Percentiles rank a stretch among this genome's conserved stretches.
Evolutionary conservation across 1,284 basidiomycete species (phyloP).

Genomic region (Sporisorium scitamineum): DNA sequence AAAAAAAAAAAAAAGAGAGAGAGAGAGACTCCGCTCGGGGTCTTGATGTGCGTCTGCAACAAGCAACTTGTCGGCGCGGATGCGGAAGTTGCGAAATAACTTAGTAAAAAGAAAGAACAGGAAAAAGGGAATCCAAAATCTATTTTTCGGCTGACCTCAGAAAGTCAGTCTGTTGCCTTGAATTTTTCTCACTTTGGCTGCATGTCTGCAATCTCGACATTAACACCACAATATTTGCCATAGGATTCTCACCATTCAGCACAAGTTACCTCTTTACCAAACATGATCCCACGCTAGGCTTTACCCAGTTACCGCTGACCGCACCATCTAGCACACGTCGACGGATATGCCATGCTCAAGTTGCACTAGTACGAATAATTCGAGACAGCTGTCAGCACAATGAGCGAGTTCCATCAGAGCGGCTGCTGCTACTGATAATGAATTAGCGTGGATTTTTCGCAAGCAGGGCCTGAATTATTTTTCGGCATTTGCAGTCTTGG

Average conservation of each 20-base stretch:
- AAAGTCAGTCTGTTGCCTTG: not conserved
- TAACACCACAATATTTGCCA: not conserved
- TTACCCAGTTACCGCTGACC: not conserved
- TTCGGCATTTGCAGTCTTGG: too few relatives aligned
- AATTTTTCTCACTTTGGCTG: not conserved
- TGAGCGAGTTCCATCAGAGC: not conserved
- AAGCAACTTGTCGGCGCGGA: not conserved
- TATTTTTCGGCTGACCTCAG: not conserved
- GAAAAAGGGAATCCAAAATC: not conserved
- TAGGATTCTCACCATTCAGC: not conserved
- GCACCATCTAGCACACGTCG: too few relatives aligned
- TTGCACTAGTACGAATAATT: too few relatives aligned
- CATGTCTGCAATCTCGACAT: too few relatives aligned
- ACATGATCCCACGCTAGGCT: not conserved
- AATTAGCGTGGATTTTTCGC: not conserved
- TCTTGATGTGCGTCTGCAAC: not conserved
- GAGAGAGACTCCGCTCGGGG: constrained; percentile 6
- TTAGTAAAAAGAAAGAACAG: not conserved
- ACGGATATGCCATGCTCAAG: too few relatives aligned
- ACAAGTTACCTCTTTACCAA: too few relatives aligned
- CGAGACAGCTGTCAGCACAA: not conserved
- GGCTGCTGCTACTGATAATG: not conserved
- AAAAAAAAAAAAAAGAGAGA: not conserved
- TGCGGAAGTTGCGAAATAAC: not conserved
- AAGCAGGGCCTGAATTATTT: too few relatives aligned